Evolutionary conservation across 305 asterid species (phyloP).

Genomic region (Plantago coronopus): DNA sequence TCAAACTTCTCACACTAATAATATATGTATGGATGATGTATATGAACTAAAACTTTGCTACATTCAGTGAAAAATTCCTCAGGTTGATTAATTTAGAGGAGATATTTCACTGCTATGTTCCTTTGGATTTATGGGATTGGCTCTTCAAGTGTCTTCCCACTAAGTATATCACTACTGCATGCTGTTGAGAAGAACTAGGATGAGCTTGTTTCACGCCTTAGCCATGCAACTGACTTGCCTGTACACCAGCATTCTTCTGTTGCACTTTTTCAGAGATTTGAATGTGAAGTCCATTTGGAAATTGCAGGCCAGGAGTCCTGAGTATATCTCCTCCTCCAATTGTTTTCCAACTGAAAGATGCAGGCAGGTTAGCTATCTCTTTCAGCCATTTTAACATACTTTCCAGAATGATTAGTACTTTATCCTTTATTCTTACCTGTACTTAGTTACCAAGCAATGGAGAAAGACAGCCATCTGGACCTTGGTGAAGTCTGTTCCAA

Average conservation of each 20-base stretch:
- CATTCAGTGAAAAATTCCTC: slow-evolving; percentile 25
- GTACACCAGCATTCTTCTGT: slow-evolving; percentile 15
- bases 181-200: slow-evolving; percentile 10
- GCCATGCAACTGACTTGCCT: slow-evolving; percentile 22
- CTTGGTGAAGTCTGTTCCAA: slow-evolving; percentile 86
- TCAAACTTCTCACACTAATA: slow-evolving; percentile 1
- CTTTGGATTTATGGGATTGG: slow-evolving; percentile 8
- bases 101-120: slow-evolving; percentile 10
- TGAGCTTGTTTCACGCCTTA: slow-evolving; percentile 14
- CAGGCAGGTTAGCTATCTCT: slow-evolving; percentile 31
- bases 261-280: slow-evolving; percentile 38
- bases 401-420: not conserved
- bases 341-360: slow-evolving; percentile 50
- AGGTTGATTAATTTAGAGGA: slow-evolving; percentile 19
- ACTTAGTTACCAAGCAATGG: slow-evolving; percentile 69
- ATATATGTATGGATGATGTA: slow-evolving; percentile 16
- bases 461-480: slow-evolving; percentile 84
- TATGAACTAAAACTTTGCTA: slow-evolving; percentile 23
- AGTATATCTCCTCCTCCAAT: slow-evolving; percentile 66
- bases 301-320: slow-evolving; percentile 81
- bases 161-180: slow-evolving; percentile 15
- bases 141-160: slow-evolving; percentile 15
- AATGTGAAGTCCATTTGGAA: slow-evolving; percentile 69
- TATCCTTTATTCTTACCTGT: slow-evolving; percentile 52
- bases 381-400: not conserved